Evolutionary conservation across 805 yeast genomes (phyloP).

Genomic region (Metschnikowia reukaufii): DNA sequence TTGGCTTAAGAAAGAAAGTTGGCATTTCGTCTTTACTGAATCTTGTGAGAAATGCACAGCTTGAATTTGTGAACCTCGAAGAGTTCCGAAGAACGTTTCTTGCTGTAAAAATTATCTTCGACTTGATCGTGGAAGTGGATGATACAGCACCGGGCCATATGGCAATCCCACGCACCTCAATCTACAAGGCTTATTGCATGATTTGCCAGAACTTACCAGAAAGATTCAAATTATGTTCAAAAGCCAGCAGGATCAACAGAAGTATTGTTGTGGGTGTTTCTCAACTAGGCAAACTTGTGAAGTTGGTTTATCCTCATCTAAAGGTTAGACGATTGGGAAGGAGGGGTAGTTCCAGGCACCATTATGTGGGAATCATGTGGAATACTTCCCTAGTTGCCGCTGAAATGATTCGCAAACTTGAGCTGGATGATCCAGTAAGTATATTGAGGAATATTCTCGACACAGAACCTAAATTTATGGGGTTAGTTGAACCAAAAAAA

Average conservation of each 20-base stretch:
- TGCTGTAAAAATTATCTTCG: slow-evolving; percentile 36
- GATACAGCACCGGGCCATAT: not conserved
- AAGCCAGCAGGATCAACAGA: not conserved
- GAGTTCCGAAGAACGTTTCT: slow-evolving; percentile 42
- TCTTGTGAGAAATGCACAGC: slow-evolving; percentile 1
- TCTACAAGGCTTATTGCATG: slow-evolving; percentile 42
- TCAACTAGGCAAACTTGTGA: slow-evolving; percentile 41
- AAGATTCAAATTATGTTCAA: slow-evolving; percentile 27
- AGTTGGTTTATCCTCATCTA: slow-evolving; percentile 39
- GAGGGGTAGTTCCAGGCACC: slow-evolving; percentile 44
- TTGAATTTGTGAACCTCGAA: slow-evolving; percentile 38
- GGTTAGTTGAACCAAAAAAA: no score
- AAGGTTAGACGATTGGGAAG: slow-evolving; percentile 40
- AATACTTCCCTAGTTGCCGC: slow-evolving; percentile 34
- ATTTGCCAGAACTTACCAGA: slow-evolving; percentile 36
- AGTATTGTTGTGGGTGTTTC: slow-evolving; percentile 31
- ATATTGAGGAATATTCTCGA: not conserved
- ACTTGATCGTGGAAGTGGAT: not conserved
- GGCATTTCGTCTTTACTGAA: no score
- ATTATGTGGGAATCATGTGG: slow-evolving; percentile 43
- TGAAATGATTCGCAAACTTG: no score
- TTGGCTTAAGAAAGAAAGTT: slow-evolving; percentile 21
- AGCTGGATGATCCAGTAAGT: not conserved
- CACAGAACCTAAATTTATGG: not conserved
- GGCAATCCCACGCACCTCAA: slow-evolving; percentile 21